Conservation (phyloP, 2,329 filamentous ascomycete species). For the Meredithiella fracta region DNA sequence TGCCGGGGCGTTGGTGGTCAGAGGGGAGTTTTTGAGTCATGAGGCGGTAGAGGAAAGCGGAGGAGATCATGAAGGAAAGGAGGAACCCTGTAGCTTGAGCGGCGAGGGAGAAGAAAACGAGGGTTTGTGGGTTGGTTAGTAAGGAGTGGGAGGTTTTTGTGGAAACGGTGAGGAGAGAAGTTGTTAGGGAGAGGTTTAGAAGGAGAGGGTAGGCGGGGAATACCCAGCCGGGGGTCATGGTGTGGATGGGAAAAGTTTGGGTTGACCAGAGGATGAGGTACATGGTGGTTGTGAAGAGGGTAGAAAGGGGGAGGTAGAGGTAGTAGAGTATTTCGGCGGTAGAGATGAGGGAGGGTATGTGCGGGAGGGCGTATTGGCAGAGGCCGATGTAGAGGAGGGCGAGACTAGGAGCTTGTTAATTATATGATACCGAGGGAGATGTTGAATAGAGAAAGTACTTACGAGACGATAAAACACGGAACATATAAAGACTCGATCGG, state of each 20-base stretch:
- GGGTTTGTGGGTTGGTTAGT: background rate
- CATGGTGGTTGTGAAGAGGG: conserved; percentile 50
- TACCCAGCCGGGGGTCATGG: conserved; percentile 80
- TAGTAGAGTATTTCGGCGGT: conserved; percentile 55
- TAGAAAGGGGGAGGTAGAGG: conserved; percentile 53
- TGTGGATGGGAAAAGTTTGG: conserved; percentile 48
- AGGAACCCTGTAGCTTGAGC: background rate
- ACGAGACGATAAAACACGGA: conserved; percentile 42
- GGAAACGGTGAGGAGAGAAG: conserved; percentile 33
- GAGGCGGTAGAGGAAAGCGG: conserved; percentile 25
- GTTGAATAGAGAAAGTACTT: conserved; percentile 16
- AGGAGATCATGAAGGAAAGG: background rate
- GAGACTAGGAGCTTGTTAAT: conserved; percentile 33
- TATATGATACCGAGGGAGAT: conserved; percentile 28
- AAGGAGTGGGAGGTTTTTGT: conserved; percentile 26
- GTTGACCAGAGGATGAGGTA: conserved; percentile 58
- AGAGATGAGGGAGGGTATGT: conserved; percentile 43
- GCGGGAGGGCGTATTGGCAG: conserved; percentile 56
- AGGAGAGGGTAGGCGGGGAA: conserved; percentile 73
- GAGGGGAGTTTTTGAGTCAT: conserved; percentile 53
- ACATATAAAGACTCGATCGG: conserved; percentile 65
- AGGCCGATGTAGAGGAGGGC: conserved; percentile 66
- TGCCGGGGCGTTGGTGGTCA: conserved; percentile 60
- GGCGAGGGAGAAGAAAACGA: background rate
- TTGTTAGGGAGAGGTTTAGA: conserved; percentile 57